Conservation (phyloP, 164 flowering plant genomes). For the Tinospora cordifolia region DNA sequence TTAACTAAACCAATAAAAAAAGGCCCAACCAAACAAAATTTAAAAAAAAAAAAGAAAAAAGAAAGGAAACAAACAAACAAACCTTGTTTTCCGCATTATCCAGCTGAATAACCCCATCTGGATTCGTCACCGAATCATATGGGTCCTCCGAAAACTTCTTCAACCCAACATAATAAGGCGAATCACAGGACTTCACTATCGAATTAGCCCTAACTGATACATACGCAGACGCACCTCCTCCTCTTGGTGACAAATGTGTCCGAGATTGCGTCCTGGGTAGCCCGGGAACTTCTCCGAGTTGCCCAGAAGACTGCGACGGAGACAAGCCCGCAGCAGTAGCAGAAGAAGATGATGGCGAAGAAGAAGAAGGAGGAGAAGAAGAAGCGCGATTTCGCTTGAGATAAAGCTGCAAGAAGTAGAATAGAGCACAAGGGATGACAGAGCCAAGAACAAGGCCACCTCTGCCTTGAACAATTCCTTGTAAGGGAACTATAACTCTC, state of each 20-base stretch:
- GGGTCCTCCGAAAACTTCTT: too few relatives aligned
- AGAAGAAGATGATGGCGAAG: slow-evolving; percentile 22
- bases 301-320: slow-evolving; percentile 21
- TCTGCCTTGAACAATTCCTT: slow-evolving; percentile 83
- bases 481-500: slow-evolving; percentile 90
- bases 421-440: slow-evolving; percentile 85
- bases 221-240: slow-evolving; percentile 1
- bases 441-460: slow-evolving; percentile 88
- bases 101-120: too few relatives aligned
- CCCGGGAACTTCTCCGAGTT: slow-evolving; percentile 29
- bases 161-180: too few relatives aligned
- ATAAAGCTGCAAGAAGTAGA: slow-evolving; percentile 79
- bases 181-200: too few relatives aligned
- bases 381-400: slow-evolving; percentile 49
- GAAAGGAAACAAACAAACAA: slow-evolving; percentile 8
- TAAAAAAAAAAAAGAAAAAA: too few relatives aligned
- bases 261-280: slow-evolving; percentile 46
- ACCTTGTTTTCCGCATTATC: slow-evolving; percentile 52
- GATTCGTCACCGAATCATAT: too few relatives aligned
- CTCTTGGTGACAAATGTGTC: slow-evolving; percentile 44
- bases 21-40: too few relatives aligned
- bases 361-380: slow-evolving; percentile 27
- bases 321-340: neutral
- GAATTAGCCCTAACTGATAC: too few relatives aligned
- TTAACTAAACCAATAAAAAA: slow-evolving; percentile 4